These are phyloP conservation scores for Boletus tylopilopsis DNA, from an alignment of 768 basidiomycete species.

Conservation along the genomic window DNA sequence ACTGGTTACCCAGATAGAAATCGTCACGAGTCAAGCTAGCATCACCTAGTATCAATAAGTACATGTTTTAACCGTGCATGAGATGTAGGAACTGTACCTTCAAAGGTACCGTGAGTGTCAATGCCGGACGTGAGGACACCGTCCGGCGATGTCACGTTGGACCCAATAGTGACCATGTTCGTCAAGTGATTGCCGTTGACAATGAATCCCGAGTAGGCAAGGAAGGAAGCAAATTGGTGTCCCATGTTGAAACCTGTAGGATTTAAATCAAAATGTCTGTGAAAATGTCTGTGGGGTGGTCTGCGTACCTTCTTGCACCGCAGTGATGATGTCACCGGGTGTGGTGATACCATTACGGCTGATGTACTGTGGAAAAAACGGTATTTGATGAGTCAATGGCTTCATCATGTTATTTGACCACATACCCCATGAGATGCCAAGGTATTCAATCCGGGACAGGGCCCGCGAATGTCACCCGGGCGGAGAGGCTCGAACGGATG, in stretches of 20 bases:
- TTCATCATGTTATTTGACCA: not conserved
- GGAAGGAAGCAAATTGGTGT: constrained; percentile 10
- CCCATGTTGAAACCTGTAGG: constrained; percentile 22
- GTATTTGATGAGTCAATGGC: not conserved
- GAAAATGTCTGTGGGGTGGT: too few species aligned
- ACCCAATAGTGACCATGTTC: constrained; percentile 24
- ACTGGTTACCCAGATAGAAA: constrained; percentile 19
- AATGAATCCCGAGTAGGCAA: constrained; percentile 17
- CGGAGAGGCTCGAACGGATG: constrained; percentile 7
- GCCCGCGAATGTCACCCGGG: constrained; percentile 19
- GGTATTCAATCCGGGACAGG: constrained; percentile 22
- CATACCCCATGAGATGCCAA: constrained; percentile 23
- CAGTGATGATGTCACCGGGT: constrained; percentile 21
- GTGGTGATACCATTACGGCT: constrained; percentile 11
- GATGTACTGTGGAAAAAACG: constrained; percentile 10
- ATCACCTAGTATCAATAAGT: constrained; percentile 11
- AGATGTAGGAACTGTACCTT: constrained; percentile 6
- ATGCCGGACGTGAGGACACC: constrained; percentile 12
- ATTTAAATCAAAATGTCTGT: not conserved
- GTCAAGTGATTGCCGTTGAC: constrained; percentile 25
- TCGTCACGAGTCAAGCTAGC: constrained; percentile 19
- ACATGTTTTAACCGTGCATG: not conserved
- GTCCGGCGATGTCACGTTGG: constrained; percentile 10
- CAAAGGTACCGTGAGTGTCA: constrained; percentile 19
- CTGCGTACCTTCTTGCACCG: constrained; percentile 16